Base-by-base conservation (phyloP, 2,329 filamentous ascomycete species). In the Aspergillus sp. region DNA sequence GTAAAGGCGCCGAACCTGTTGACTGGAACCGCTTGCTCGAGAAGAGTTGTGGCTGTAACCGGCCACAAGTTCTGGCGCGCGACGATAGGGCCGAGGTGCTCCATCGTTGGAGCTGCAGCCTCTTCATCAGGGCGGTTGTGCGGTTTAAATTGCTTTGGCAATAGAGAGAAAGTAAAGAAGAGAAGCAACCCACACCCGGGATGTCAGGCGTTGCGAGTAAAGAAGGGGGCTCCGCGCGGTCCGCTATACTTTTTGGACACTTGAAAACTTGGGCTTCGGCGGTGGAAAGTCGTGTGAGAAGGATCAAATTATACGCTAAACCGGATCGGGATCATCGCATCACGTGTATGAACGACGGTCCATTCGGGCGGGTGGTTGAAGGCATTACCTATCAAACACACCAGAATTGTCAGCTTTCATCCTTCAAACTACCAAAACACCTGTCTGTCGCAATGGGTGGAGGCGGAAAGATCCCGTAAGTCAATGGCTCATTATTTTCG, bases 381-480 rank as follows among this genome's bases (percentile, higher is more conserved):
- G 26, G 64, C 59, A 64, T 57, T 57, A 66, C 61, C 64, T 61
- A 60, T 50, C 53, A 51, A 59, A 48, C 34, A 42, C 60, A 60
- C 59, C 60, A 64, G 60, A 59, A 66, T 62, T 63, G 57, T 57
- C 68, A 53, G 53, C 52, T 60, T 66, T 63, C 44, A 51, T 24
- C 49, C 52, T 58, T 54, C 57, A 64, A 54, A 66, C 58, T 55
- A 55, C 58, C 62, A 59, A 62, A 68, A 63, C 56, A 60, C 61
- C 63, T 64, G 56, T 62, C 60, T 53, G 55, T 67, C 70, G 75
- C 69, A 61, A 80, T 80, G 88, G 89, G 89, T 81, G 90, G 90
- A 80, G 91, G 92, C 81, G 88, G 85, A 77, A 89, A 89, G 78
- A 83, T 90, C 66, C 84, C 85, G 85, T 89, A 83, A 68, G 82